Percentiles rank a stretch among this genome's conserved stretches.
phyloP scores from a whole-genome alignment of 352 stramenopile species.

The Phytophthora capsici region DNA sequence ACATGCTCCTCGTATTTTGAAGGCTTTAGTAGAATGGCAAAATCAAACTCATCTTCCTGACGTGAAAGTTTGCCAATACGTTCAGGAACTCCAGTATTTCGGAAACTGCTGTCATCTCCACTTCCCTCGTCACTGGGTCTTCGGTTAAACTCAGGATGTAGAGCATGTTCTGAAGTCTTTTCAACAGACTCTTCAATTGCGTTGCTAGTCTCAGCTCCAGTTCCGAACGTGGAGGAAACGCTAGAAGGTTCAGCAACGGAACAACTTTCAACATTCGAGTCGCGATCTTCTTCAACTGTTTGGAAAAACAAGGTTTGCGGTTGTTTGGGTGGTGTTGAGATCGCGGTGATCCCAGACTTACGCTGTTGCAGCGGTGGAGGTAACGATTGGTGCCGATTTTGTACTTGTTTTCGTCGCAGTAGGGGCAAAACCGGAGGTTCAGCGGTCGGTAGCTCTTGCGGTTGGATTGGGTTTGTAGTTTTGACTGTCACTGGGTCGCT shows the following conservation, averaged over 20 bases:
- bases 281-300: conserved; percentile 10
- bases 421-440: conserved; percentile 14
- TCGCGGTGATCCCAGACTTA: conserved; percentile 1
- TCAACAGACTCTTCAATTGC: neutral
- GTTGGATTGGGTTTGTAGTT: neutral
- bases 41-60: conserved; percentile 82
- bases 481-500: neutral
- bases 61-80: conserved; percentile 66
- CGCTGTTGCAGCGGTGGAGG: conserved; percentile 16
- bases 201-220: conserved; percentile 4
- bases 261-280: conserved; percentile 21
- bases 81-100: conserved; percentile 27
- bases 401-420: conserved; percentile 28
- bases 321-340: conserved; percentile 20
- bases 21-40: conserved; percentile 84
- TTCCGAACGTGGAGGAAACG: conserved; percentile 7
- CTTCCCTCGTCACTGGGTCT: conserved; percentile 24
- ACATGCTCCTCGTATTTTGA: conserved; percentile 73
- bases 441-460: neutral
- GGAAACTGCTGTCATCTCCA: conserved; percentile 16
- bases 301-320: conserved; percentile 35
- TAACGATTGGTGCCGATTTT: conserved; percentile 21
- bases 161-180: conserved; percentile 8
- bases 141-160: conserved; percentile 7
- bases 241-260: conserved; percentile 17